Evolutionary conservation across 768 basidiomycete genomes (phyloP).

Genomic region (Leccinum aurantiacum): DNA sequence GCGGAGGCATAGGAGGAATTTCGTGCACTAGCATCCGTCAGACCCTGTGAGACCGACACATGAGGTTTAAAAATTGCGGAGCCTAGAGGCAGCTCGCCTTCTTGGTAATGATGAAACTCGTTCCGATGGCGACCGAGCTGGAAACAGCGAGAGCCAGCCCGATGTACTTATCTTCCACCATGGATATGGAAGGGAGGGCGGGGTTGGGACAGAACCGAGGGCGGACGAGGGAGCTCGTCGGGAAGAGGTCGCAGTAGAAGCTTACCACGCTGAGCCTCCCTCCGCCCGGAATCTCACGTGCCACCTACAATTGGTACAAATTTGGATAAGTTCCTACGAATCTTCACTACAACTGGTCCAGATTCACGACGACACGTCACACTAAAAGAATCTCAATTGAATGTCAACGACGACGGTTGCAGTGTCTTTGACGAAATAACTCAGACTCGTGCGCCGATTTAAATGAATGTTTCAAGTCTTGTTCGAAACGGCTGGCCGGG

Average conservation of each 20-base stretch:
- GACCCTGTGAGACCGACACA: constrained; percentile 54
- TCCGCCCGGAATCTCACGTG: constrained; percentile 20
- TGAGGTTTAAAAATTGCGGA: constrained; percentile 13
- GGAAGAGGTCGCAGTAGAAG: constrained; percentile 6
- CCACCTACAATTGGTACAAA: constrained; percentile 8
- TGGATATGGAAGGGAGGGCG: constrained; percentile 27
- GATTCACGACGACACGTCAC: too few species aligned
- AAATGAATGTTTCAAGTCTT: neutral
- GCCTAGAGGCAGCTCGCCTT: constrained; percentile 55
- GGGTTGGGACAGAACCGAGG: neutral
- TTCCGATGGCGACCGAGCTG: constrained; percentile 85
- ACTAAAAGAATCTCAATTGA: neutral
- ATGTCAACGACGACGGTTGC: neutral
- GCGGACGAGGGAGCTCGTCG: constrained; percentile 7
- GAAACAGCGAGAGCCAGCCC: constrained; percentile 87
- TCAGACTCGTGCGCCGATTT: neutral
- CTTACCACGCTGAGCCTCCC: constrained; percentile 1
- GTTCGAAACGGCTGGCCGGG: too few species aligned
- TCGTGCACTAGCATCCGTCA: constrained; percentile 78
- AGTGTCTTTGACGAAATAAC: neutral
- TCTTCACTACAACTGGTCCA: neutral
- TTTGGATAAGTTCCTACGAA: constrained; percentile 9
- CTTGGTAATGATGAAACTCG: constrained; percentile 98
- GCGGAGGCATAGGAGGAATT: constrained; percentile 52
- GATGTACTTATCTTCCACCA: constrained; percentile 95